These are phyloP conservation scores for Ophiorrhiza pumila DNA, from an alignment of 257 asterid species.

Conservation along the genomic window DNA sequence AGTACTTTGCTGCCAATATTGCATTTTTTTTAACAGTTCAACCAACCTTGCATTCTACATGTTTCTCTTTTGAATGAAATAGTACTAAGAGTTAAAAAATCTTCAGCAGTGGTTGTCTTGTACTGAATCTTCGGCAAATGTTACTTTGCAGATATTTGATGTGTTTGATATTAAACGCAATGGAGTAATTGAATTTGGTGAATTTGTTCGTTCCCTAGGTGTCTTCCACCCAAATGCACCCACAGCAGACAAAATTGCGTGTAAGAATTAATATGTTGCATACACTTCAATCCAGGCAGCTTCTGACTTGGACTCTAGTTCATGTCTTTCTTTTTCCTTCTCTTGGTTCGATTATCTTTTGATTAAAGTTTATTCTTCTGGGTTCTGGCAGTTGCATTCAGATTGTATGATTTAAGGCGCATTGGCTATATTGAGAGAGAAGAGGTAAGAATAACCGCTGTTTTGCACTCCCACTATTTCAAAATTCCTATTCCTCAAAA, in stretches of 20 bases:
- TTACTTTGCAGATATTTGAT: slow-evolving; percentile 55
- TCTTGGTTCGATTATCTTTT: slow-evolving; percentile 1
- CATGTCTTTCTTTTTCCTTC: not conserved
- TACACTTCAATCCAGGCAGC: not conserved
- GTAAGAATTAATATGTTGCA: slow-evolving; percentile 34
- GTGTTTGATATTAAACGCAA: slow-evolving; percentile 68
- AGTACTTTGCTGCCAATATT: not conserved
- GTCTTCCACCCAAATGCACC: slow-evolving; percentile 82
- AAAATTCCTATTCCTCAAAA: not conserved
- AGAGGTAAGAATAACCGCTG: slow-evolving; percentile 40
- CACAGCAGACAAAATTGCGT: slow-evolving; percentile 51
- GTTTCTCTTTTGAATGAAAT: not conserved
- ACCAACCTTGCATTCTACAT: not conserved
- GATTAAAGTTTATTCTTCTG: slow-evolving; percentile 5
- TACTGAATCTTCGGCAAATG: not conserved
- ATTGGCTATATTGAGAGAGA: slow-evolving; percentile 81
- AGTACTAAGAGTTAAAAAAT: not conserved
- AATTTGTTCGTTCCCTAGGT: slow-evolving; percentile 74
- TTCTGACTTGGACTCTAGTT: not conserved
- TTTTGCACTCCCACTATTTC: not conserved
- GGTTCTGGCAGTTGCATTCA: slow-evolving; percentile 74
- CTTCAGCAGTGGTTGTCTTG: not conserved
- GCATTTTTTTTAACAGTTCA: not conserved
- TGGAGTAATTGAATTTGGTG: slow-evolving; percentile 89
- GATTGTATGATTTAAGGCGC: slow-evolving; percentile 71